Evolutionary conservation across 768 basidiomycete genomes (phyloP).

Genomic region (Podaxis sp.): DNA sequence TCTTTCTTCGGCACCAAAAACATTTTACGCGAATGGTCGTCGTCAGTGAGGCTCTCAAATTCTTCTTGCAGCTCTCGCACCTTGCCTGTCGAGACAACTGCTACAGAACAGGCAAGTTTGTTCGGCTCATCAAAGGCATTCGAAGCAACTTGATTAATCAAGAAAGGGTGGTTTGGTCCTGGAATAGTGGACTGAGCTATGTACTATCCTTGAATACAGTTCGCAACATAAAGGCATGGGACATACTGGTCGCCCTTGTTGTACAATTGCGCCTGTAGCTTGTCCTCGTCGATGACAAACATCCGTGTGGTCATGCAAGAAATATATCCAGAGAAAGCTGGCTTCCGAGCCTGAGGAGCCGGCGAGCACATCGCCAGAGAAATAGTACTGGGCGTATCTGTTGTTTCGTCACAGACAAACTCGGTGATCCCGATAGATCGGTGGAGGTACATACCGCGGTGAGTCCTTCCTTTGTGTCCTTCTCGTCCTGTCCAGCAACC

Average conservation of each 20-base stretch:
- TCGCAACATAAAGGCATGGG: constrained; percentile 90
- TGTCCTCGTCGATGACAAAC: constrained; percentile 75
- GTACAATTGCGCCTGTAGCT: constrained; percentile 77
- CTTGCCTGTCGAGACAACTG: constrained; percentile 92
- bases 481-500: no score
- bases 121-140: constrained; percentile 98
- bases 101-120: constrained; percentile 95
- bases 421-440: no score
- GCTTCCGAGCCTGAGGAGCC: no score
- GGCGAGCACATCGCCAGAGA: no score
- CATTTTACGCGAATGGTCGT: constrained; percentile 87
- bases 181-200: constrained; percentile 64
- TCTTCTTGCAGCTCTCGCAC: constrained; percentile 96
- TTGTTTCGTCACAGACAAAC: no score
- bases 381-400: no score
- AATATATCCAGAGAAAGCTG: constrained; percentile 33
- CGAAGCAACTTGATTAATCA: constrained; percentile 86
- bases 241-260: constrained; percentile 93
- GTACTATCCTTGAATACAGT: constrained; percentile 98
- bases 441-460: no score
- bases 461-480: no score
- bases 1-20: constrained; percentile 95
- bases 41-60: constrained; percentile 80
- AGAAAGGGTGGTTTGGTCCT: constrained; percentile 98
- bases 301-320: neutral